Conservation (phyloP, 768 basidiomycete genomes). For the Russula vinacea region DNA sequence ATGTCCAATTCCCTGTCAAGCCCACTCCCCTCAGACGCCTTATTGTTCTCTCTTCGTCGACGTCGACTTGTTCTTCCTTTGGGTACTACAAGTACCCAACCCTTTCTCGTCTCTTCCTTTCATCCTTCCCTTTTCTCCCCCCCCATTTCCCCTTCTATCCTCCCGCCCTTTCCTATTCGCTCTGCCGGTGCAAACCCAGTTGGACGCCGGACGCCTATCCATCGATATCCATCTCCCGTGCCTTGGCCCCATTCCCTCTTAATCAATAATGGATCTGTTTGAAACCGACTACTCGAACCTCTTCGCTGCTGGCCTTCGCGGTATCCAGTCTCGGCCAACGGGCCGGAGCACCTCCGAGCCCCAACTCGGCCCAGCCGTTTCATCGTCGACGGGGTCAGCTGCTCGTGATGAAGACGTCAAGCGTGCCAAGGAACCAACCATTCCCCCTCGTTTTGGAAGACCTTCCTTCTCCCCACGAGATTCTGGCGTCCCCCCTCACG, state of each 20-base stretch:
- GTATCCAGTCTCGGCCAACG: slow-evolving; percentile 18
- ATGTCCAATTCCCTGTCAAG: neutral
- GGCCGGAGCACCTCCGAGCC: slow-evolving; percentile 5
- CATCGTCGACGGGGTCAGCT: neutral
- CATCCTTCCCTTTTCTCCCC: slow-evolving; percentile 6
- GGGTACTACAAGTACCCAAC: slow-evolving; percentile 23
- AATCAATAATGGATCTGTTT: slow-evolving; percentile 18
- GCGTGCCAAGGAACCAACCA: neutral
- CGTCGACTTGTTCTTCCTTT: neutral
- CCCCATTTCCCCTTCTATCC: slow-evolving; percentile 21
- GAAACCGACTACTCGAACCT: slow-evolving; percentile 28
- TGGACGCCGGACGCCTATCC: slow-evolving; percentile 6
- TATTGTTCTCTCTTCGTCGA: slow-evolving; percentile 22
- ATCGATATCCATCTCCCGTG: neutral
- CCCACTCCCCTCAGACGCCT: neutral
- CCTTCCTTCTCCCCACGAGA: slow-evolving; percentile 16
- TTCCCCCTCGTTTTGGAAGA: neutral
- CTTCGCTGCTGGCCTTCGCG: slow-evolving; percentile 27
- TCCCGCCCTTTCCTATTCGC: slow-evolving; percentile 10
- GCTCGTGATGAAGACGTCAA: neutral
- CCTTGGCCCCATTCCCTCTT: neutral
- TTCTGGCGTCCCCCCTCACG: slow-evolving; percentile 2
- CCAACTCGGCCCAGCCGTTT: neutral
- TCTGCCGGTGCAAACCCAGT: slow-evolving; percentile 1
- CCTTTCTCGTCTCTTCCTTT: slow-evolving; percentile 20